A percentile compares a stretch with the other conserved stretches of the same genome.
phyloP scores from a whole-genome alignment of 1,139 yeast species.

The Yamadazyma sp. region DNA sequence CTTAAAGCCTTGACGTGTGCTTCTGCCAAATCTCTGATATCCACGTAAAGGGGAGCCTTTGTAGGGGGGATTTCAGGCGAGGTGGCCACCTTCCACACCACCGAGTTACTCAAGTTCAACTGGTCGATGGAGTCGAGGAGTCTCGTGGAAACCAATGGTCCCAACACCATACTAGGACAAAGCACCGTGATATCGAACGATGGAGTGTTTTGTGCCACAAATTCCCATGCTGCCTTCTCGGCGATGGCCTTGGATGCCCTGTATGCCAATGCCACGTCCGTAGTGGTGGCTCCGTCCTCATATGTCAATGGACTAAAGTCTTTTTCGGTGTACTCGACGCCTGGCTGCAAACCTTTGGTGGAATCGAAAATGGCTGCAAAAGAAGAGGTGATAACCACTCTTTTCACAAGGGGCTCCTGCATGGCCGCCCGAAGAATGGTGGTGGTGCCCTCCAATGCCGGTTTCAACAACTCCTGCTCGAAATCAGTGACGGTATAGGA shows the following conservation, averaged over 20 bases:
- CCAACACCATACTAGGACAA: conserved; percentile 37
- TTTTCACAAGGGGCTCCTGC: conserved; percentile 20
- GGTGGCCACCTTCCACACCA: conserved; percentile 21
- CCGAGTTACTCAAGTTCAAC: conserved; percentile 20
- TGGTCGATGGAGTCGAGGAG: conserved; percentile 18
- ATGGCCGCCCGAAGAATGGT: conserved; percentile 23
- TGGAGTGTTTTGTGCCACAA: conserved; percentile 29
- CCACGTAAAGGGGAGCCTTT: conserved; percentile 31
- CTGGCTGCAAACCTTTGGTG: conserved; percentile 13
- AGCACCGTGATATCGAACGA: conserved; percentile 25
- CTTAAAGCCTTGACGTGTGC: conserved; percentile 35
- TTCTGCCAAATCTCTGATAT: conserved; percentile 41
- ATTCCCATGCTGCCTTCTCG: conserved; percentile 53
- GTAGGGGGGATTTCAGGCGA: conserved; percentile 19
- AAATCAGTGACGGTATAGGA: conserved; percentile 18
- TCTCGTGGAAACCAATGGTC: conserved; percentile 32
- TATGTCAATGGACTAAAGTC: conserved; percentile 40
- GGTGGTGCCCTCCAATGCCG: conserved; percentile 23
- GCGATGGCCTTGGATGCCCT: conserved; percentile 32
- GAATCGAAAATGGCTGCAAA: conserved; percentile 20
- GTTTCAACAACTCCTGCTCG: conserved; percentile 18
- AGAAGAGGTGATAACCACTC: conserved; percentile 30
- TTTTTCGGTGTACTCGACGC: conserved; percentile 23
- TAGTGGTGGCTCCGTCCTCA: conserved; percentile 31
- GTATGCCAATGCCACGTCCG: conserved; percentile 26